Evolutionary conservation across 1,139 yeast genomes (phyloP).

Genomic region (Meyerozyma smithsonii): DNA sequence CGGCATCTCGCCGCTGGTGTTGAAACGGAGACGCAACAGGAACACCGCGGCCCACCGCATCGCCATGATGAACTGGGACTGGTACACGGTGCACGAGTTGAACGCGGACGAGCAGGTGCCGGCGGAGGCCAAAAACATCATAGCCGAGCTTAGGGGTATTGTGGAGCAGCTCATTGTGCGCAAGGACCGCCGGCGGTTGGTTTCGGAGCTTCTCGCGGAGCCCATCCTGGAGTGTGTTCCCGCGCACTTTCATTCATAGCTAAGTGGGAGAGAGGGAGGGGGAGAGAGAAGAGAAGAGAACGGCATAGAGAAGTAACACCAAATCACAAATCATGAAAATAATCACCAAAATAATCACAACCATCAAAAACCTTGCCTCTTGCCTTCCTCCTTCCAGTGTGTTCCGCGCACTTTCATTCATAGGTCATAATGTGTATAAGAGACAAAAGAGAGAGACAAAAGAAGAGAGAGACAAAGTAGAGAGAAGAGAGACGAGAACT

Average conservation of each 20-base stretch:
- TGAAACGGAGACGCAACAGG: constrained; percentile 46
- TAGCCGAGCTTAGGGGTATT: constrained; percentile 23
- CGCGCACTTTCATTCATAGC: neutral
- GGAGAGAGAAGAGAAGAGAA: too few species aligned
- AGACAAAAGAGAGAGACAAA: too few species aligned
- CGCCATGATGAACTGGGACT: constrained; percentile 89
- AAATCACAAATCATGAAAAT: too few species aligned
- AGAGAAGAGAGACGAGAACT: too few species aligned
- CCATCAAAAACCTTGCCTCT: too few species aligned
- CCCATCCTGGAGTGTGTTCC: neutral
- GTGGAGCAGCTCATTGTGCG: constrained; percentile 36
- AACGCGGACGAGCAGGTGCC: constrained; percentile 14
- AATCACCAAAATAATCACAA: too few species aligned
- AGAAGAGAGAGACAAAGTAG: too few species aligned
- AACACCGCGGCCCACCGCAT: constrained; percentile 80
- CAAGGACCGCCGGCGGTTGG: constrained; percentile 21
- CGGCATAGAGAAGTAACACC: too few species aligned
- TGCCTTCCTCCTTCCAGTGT: too few species aligned
- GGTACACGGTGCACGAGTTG: constrained; percentile 43
- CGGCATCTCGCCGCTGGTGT: constrained; percentile 42
- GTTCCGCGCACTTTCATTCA: too few species aligned
- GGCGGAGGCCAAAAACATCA: constrained; percentile 18
- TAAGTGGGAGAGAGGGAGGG: too few species aligned
- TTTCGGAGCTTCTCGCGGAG: neutral
- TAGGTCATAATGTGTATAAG: too few species aligned